Evolutionary conservation across 306 rosid species (phyloP).

Genomic region (Fragaria iinumae): DNA sequence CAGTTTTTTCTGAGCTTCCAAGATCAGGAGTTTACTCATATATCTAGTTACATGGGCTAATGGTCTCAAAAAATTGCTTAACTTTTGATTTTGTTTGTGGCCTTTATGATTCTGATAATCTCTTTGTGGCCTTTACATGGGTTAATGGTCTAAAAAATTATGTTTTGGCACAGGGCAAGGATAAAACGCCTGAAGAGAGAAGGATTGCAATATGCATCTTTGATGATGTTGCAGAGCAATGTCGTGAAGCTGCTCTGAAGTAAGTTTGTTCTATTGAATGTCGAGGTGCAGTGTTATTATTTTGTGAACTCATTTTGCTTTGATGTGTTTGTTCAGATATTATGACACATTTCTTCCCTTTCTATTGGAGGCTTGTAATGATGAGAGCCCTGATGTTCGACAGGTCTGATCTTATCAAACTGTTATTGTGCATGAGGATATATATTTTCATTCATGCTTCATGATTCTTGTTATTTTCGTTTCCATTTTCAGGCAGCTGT

Average conservation of each 20-base stretch:
- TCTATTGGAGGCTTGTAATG: conserved; percentile 96
- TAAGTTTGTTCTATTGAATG: conserved; percentile 27
- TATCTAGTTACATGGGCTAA: background rate
- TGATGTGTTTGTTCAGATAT: conserved; percentile 59
- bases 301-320: conserved; percentile 10
- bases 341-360: conserved; percentile 92
- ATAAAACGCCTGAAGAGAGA: conserved; percentile 95
- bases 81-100: background rate
- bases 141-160: background rate
- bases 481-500: conserved; percentile 75
- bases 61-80: background rate
- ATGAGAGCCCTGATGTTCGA: conserved; percentile 88
- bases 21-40: background rate
- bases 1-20: background rate
- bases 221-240: conserved; percentile 97
- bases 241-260: conserved; percentile 95
- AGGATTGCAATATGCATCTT: conserved; percentile 98
- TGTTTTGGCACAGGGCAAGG: conserved; percentile 67
- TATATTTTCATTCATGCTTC: background rate
- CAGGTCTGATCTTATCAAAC: conserved; percentile 59
- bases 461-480: conserved; percentile 21
- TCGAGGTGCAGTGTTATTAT: background rate
- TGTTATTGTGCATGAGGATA: background rate
- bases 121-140: background rate
- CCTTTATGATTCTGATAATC: background rate